A percentile compares a stretch with the other conserved stretches of the same genome.
Evolutionary conservation across 1,139 yeast genomes (phyloP).

Genomic region (Maudiozyma humilis): DNA sequence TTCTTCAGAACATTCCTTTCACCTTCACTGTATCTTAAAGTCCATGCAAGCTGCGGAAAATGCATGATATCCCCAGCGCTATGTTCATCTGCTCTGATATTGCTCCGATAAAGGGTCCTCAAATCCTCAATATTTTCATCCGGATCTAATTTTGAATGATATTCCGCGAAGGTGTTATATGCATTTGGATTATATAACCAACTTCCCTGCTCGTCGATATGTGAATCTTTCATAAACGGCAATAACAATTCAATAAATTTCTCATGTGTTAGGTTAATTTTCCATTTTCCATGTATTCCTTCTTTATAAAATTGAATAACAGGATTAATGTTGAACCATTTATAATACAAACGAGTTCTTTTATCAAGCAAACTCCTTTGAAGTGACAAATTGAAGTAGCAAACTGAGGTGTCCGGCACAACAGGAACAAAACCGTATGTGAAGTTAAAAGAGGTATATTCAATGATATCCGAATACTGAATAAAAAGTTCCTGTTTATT

Average conservation of each 20-base stretch:
- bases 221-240: constrained; percentile 3
- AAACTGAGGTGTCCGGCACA: constrained; percentile 8
- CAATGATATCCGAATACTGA: constrained; percentile 42
- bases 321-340: constrained; percentile 23
- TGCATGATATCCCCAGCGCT: constrained; percentile 11
- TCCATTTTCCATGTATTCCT: neutral
- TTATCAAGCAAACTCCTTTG: constrained; percentile 24
- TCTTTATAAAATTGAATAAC: constrained; percentile 14
- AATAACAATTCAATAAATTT: constrained; percentile 4
- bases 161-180: neutral
- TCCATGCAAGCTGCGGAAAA: constrained; percentile 18
- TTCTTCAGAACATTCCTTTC: constrained; percentile 1
- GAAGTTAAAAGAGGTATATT: constrained; percentile 39
- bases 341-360: constrained; percentile 14
- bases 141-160: neutral
- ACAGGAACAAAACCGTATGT: constrained; percentile 48
- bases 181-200: constrained; percentile 1
- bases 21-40: constrained; percentile 7
- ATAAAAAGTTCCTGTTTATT: constrained; percentile 38
- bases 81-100: constrained; percentile 8
- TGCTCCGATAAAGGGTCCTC: constrained; percentile 3
- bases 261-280: neutral
- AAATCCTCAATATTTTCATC: constrained; percentile 3
- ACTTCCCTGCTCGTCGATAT: neutral
- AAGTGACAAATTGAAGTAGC: constrained; percentile 13